A percentile compares a stretch with the other conserved stretches of the same genome.
Conservation (phyloP, 1,284 basidiomycete genomes). For the Apiotrichum veenhuisii region DNA sequence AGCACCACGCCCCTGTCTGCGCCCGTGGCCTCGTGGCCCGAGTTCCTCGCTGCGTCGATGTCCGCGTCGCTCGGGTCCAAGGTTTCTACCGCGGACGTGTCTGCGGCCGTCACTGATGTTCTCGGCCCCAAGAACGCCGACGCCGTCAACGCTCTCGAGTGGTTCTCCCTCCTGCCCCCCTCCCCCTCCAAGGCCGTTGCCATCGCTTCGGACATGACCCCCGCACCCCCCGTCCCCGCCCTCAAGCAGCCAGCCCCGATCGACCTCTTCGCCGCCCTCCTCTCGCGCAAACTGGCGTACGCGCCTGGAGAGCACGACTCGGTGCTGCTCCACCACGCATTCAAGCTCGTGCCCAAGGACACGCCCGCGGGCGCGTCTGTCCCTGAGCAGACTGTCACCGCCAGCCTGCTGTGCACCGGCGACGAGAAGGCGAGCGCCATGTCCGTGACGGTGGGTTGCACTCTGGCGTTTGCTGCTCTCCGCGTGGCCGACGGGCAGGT, state of each 20-base stretch:
- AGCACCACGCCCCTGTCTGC: slow-evolving; percentile 48
- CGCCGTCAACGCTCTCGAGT: slow-evolving; percentile 58
- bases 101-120: not conserved
- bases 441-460: slow-evolving; percentile 82
- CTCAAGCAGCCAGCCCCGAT: slow-evolving; percentile 55
- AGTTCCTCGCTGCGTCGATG: slow-evolving; percentile 19
- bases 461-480: slow-evolving; percentile 73
- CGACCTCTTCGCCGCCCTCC: slow-evolving; percentile 71
- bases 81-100: slow-evolving; percentile 4
- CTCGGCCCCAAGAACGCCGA: slow-evolving; percentile 34
- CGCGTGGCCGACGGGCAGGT: slow-evolving; percentile 68
- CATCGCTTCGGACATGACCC: not conserved
- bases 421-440: slow-evolving; percentile 68
- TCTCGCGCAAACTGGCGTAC: slow-evolving; percentile 73
- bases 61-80: slow-evolving; percentile 4
- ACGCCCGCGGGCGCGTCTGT: slow-evolving; percentile 11
- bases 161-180: slow-evolving; percentile 54
- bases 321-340: slow-evolving; percentile 81
- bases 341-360: slow-evolving; percentile 48
- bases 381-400: slow-evolving; percentile 64
- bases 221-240: slow-evolving; percentile 6
- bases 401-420: slow-evolving; percentile 70
- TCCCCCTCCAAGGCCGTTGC: no score
- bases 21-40: slow-evolving; percentile 31
- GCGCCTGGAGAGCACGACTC: slow-evolving; percentile 71